Base-by-base conservation (phyloP, 2,329 filamentous ascomycete species). In the Ceratocystis alfenasii region DNA sequence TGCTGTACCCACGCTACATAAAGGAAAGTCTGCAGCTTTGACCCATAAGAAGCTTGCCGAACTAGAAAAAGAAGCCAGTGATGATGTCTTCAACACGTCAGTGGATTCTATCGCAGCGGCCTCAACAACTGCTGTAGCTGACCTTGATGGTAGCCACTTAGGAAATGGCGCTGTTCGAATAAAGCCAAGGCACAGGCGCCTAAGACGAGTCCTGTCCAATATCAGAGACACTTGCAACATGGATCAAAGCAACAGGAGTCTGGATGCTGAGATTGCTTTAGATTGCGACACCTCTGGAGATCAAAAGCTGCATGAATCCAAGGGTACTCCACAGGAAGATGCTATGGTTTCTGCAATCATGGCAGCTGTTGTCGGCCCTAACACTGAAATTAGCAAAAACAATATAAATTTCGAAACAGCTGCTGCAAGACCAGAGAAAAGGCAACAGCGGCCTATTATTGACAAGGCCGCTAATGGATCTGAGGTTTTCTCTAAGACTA, bases 191-290 rank as follows among this genome's bases (percentile, higher is more conserved):
- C 46, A 41, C 60, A 63, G 41, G 25, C 63, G 66, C n/a, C 61
- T 67, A 28, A 50, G 63, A 33, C 60, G 60, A 22, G 63, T 67
- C 20, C 50, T 65, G n/a, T 67, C 66, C 3, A 67, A 57, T 46
- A 60, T 67, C 17, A 57, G 50, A 10, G 66, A 46, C 22, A 25
- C 30, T 3, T 36, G 33, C 17, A 59, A 59, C 55, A 59, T 59
- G 55, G 55, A 59, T 8, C 55, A 33, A 30, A 25, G 55, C 30
- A 59, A n/a, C 55, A 36, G 33, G n/a, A 25, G 55, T 7, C n/a
- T n/a, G 6, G 55, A n/a, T 36, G 8, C 30, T 8, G 28, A 59
- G 17, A 8, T 17, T 12, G 20, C 5, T 4, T 53, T 28, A 5
- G 17, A 22, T 53, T 25, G 22, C 22, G 36, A 41, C 36, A 53